These are phyloP conservation scores for Gardenia jasminoides DNA, from an alignment of 257 asterid genomes.

Conservation along the genomic window DNA sequence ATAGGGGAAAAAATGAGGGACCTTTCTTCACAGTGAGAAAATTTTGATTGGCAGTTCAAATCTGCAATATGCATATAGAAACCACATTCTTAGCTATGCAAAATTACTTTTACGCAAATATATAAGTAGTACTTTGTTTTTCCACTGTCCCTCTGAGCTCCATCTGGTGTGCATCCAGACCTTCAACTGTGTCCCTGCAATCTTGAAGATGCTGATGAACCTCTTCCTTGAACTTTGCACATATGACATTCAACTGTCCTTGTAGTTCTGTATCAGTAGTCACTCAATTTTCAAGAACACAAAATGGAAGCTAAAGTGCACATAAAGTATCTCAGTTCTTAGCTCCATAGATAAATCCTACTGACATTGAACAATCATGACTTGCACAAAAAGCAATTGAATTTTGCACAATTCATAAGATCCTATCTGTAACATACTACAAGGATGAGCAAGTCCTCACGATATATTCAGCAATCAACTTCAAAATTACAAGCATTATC, in stretches of 20 bases:
- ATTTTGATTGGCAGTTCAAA: neutral
- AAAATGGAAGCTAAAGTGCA: constrained; percentile 7
- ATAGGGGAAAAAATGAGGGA: neutral
- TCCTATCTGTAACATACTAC: neutral
- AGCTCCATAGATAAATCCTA: neutral
- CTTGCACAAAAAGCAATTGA: neutral
- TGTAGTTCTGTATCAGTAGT: constrained; percentile 59
- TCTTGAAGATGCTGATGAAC: constrained; percentile 63
- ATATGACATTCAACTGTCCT: constrained; percentile 56
- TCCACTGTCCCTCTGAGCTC: constrained; percentile 67
- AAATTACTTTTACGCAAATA: neutral
- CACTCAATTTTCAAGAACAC: constrained; percentile 23
- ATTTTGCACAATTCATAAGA: neutral
- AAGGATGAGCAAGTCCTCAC: neutral
- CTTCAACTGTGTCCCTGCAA: constrained; percentile 55
- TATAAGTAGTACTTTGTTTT: constrained; percentile 57
- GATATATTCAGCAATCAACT: neutral
- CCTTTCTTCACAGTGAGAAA: neutral
- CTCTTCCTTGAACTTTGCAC: constrained; percentile 65
- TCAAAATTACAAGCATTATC: neutral
- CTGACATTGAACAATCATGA: neutral
- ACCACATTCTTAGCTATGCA: neutral
- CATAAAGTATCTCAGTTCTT: constrained; percentile 12
- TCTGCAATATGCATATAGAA: neutral
- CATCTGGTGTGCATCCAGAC: constrained; percentile 64